These are phyloP conservation scores for Colletotrichum costaricense DNA, from an alignment of 2,329 filamentous ascomycete genomes.

Conservation along the genomic window DNA sequence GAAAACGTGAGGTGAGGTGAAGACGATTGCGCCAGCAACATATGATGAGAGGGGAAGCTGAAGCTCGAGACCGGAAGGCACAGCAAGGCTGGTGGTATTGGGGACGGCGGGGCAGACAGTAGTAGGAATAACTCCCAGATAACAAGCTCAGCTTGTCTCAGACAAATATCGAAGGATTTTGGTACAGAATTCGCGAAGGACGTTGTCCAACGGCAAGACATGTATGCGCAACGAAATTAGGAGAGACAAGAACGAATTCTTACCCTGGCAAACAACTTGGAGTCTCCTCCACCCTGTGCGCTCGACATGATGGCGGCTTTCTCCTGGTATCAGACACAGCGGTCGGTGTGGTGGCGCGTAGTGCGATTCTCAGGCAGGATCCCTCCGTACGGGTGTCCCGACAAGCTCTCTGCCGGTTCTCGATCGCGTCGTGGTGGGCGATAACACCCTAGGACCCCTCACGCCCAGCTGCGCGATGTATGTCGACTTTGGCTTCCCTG, in stretches of 20 bases:
- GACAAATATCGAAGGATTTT: conserved; percentile 8
- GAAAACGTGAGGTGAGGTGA: background rate
- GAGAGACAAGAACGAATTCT: conserved; percentile 45
- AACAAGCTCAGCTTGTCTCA: background rate
- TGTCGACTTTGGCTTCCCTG: conserved; percentile 23
- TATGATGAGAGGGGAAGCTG: background rate
- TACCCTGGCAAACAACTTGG: conserved; percentile 99
- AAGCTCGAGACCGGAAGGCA: background rate
- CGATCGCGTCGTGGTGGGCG: conserved; percentile 29
- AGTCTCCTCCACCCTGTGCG: conserved; percentile 83
- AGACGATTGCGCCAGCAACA: background rate
- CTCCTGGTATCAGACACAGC: background rate
- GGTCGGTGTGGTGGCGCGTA: conserved; percentile 7
- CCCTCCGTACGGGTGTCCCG: conserved; percentile 12
- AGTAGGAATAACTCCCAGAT: background rate
- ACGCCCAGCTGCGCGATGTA: conserved; percentile 30
- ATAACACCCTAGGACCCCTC: conserved; percentile 36
- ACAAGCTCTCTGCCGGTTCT: conserved; percentile 19
- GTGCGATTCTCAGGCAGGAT: conserved; percentile 17
- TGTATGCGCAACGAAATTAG: conserved; percentile 10
- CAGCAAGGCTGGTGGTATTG: background rate
- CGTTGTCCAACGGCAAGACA: background rate
- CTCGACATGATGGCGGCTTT: conserved; percentile 60
- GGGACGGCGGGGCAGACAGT: conserved; percentile 1
- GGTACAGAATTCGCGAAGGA: background rate